These are phyloP conservation scores for Aspergillus sp. DNA, from an alignment of 2,329 filamentous ascomycete species.

Conservation along the genomic window DNA sequence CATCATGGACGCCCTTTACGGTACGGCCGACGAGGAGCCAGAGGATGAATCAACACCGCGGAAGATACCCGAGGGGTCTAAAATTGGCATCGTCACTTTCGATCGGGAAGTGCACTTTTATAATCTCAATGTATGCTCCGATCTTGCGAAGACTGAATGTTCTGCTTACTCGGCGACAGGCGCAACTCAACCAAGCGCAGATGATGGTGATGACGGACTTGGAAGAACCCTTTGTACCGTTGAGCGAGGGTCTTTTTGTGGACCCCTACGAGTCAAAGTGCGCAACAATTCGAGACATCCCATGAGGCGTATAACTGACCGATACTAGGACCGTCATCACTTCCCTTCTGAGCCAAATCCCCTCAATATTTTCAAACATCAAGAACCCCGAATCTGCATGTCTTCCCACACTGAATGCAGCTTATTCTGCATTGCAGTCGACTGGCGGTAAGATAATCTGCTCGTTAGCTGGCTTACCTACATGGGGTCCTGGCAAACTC, in stretches of 20 bases:
- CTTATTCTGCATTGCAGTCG: conserved; percentile 68
- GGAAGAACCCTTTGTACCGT: conserved; percentile 88
- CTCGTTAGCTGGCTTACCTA: conserved; percentile 77
- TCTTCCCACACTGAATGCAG: conserved; percentile 73
- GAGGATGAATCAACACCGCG: conserved; percentile 45
- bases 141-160: too few species aligned
- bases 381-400: conserved; percentile 89
- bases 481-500: conserved; percentile 78
- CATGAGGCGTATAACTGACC: neutral
- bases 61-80: conserved; percentile 65
- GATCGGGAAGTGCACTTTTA: conserved; percentile 98
- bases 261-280: conserved; percentile 83
- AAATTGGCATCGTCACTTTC: conserved; percentile 89
- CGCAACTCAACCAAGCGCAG: conserved; percentile 74
- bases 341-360: conserved; percentile 73
- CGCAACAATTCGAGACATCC: conserved; percentile 9
- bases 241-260: conserved; percentile 87
- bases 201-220: conserved; percentile 99
- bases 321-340: conserved; percentile 59
- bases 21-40: conserved; percentile 47
- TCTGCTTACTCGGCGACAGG: conserved; percentile 39
- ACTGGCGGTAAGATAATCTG: conserved; percentile 91
- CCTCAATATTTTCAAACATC: conserved; percentile 73
- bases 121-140: conserved; percentile 73
- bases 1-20: conserved; percentile 75